Evolutionary conservation across 768 basidiomycete genomes (phyloP).

Genomic region (Hericium erinaceus): DNA sequence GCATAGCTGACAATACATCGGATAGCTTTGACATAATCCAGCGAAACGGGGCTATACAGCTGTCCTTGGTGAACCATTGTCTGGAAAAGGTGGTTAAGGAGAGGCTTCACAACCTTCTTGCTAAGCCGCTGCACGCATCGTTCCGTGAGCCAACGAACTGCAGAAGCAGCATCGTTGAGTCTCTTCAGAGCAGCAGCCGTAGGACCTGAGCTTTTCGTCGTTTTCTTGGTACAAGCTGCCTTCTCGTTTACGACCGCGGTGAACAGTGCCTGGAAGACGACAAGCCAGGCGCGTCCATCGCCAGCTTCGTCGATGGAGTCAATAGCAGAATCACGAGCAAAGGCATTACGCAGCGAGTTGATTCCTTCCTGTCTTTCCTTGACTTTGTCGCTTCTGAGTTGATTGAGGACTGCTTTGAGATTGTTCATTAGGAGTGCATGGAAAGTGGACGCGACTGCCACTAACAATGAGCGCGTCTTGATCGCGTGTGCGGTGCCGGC

Average conservation of each 20-base stretch:
- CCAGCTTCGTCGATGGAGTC: slow-evolving; percentile 30
- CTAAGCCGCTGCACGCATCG: slow-evolving; percentile 47
- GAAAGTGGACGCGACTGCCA: not conserved
- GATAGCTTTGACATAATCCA: slow-evolving; percentile 78
- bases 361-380: slow-evolving; percentile 65
- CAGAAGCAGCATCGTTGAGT: slow-evolving; percentile 55
- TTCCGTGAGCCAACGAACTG: slow-evolving; percentile 69
- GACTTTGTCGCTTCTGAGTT: slow-evolving; percentile 52
- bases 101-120: slow-evolving; percentile 40
- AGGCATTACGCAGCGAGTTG: slow-evolving; percentile 37
- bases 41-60: slow-evolving; percentile 54
- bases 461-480: not conserved
- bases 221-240: slow-evolving; percentile 31
- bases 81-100: slow-evolving; percentile 58
- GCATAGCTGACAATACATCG: slow-evolving; percentile 50
- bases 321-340: slow-evolving; percentile 40
- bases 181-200: slow-evolving; percentile 44
- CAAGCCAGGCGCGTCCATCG: slow-evolving; percentile 42
- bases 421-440: slow-evolving; percentile 25
- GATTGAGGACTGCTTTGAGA: slow-evolving; percentile 38
- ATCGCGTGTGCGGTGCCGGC: not conserved
- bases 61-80: slow-evolving; percentile 43
- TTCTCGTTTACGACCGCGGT: slow-evolving; percentile 56
- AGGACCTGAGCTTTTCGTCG: slow-evolving; percentile 30
- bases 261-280: slow-evolving; percentile 69